phyloP scores from a whole-genome alignment of 495 filamentous ascomycete species.

The Tetracladium marchalianum region DNA sequence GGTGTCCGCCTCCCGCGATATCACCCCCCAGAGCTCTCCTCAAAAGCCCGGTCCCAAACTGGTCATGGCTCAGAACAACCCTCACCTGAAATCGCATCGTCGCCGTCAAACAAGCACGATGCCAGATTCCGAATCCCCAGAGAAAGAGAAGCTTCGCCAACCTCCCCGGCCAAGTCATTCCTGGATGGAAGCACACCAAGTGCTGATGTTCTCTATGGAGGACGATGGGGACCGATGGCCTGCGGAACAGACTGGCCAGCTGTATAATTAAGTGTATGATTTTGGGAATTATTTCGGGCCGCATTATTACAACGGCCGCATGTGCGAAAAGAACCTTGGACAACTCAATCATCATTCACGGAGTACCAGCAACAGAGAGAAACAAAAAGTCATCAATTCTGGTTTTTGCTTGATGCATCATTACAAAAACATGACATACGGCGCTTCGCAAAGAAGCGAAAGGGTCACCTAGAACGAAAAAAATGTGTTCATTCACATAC shows the following conservation, averaged over 20 bases:
- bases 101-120: constrained; percentile 54
- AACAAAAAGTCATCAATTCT: too few relatives aligned
- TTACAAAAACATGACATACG: too few relatives aligned
- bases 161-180: constrained; percentile 40
- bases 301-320: too few relatives aligned
- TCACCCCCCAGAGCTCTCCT: constrained; percentile 16
- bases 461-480: too few relatives aligned
- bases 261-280: constrained; percentile 24
- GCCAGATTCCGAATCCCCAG: constrained; percentile 20
- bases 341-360: too few relatives aligned
- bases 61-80: constrained; percentile 71
- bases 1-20: constrained; percentile 22
- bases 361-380: too few relatives aligned
- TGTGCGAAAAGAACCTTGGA: too few relatives aligned
- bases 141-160: constrained; percentile 36
- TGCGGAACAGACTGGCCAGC: constrained; percentile 70
- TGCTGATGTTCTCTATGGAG: constrained; percentile 77
- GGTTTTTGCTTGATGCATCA: too few relatives aligned
- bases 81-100: constrained; percentile 69
- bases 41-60: constrained; percentile 42
- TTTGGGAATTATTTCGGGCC: too few relatives aligned
- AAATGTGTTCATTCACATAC: too few relatives aligned
- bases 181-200: constrained; percentile 87
- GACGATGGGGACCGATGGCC: constrained; percentile 83
- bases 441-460: too few relatives aligned